Base-by-base conservation (phyloP, 208 protist species). In the Trypanosoma lewisi region DNA sequence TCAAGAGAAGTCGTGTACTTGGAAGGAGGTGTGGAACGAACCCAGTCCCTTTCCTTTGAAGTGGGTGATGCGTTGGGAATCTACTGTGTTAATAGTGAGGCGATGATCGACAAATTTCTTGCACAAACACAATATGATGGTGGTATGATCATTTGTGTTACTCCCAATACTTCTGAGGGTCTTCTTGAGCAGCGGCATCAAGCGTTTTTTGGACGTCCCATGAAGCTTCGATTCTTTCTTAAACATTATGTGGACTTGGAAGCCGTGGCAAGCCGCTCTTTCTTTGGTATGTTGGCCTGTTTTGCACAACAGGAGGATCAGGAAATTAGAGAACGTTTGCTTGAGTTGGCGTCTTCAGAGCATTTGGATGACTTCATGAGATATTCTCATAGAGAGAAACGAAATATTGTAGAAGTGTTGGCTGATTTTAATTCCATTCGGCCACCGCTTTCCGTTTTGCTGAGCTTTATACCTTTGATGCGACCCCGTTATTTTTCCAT, bases 341-440 rank as follows among this genome's bases (percentile, higher is more conserved):
- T 74, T 31, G 90, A 96, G 71, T 63, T 96, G 14, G 74, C 82
- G 12, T 75, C 81, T 47, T 73, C 80, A 19, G 55, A 65, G 11
- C 50, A 80, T 54, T 56, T 83, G 23, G 77, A 82, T 64, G 86
- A 89, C 27, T 96, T 87, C 62, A 75, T 94, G 34, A 62, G 69
- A 31, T 96, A 96, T 64, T 75, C 77, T 21, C 73, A 94, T 63
- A 82, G 86, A 23, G 90, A 96, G 70, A 96, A 96, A 70, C 80
- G 90, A 34, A 96, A 91, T 67, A 65, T 91, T 16, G 81, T 83
- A 30, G 90, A 96, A 71, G 87, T 96, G n/a, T 72, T 96, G 28
- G 67, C 74, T 44, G 90, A 96, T 74, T 96, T 93, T 62, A 36
- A 63, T 12, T 37, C 50, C 7, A 53, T 91, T 44, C 72, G 63